Evolutionary conservation across 2,329 filamentous ascomycete genomes (phyloP).

Genomic region (Aspergillus piperis): DNA sequence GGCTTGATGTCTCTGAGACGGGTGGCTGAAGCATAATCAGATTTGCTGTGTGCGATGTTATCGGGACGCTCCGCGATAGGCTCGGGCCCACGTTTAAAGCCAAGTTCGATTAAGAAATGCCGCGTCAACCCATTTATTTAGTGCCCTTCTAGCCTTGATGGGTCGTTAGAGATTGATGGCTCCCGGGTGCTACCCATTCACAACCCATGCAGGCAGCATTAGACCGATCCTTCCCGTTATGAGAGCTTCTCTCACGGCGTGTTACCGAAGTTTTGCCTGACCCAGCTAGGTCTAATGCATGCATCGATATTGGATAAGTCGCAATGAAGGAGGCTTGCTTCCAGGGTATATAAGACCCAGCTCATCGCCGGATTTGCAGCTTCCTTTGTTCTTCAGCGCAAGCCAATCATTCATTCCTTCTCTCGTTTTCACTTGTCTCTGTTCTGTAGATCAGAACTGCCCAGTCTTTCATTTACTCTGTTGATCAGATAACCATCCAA

Average conservation of each 20-base stretch:
- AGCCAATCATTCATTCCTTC: conserved; percentile 4
- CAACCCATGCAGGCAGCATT: not conserved
- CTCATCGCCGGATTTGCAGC: not conserved
- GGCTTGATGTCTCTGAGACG: not conserved
- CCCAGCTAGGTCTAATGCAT: not conserved
- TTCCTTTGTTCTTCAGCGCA: not conserved
- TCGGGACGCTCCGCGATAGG: not conserved
- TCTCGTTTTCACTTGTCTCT: not conserved
- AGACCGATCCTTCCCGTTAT: not conserved
- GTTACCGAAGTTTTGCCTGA: not conserved
- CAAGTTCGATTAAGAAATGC: conserved; percentile 12
- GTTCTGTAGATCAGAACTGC: conserved; percentile 10
- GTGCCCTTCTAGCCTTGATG: not conserved
- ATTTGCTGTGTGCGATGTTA: not conserved
- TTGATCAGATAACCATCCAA: conserved; percentile 4
- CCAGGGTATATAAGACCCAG: not conserved
- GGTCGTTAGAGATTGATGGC: conserved; percentile 6
- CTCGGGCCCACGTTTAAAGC: not conserved
- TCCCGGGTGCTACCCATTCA: not conserved
- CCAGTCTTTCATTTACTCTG: conserved; percentile 2
- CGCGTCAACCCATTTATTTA: conserved; percentile 1
- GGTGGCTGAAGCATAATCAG: not conserved
- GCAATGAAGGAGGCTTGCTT: not conserved
- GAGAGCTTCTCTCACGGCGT: not conserved
- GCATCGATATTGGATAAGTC: not conserved